A percentile compares a stretch with the other conserved stretches of the same genome.
These are phyloP conservation scores for Aspergillus fijiensis DNA, from an alignment of 2,329 filamentous ascomycete species.

Conservation along the genomic window DNA sequence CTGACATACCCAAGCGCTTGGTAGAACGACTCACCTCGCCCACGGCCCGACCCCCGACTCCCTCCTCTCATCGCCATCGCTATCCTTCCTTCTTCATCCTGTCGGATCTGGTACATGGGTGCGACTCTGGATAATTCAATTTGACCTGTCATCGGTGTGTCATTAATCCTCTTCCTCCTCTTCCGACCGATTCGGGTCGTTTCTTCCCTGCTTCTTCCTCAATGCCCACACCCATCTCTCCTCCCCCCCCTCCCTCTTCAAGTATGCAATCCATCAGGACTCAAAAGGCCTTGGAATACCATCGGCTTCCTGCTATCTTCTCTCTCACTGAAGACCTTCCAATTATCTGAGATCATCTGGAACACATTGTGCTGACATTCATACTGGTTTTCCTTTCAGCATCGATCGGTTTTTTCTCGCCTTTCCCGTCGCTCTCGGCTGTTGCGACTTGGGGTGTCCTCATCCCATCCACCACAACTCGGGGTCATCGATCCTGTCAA, in stretches of 20 bases:
- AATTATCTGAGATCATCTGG: constrained; percentile 17
- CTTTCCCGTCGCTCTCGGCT: constrained; percentile 35
- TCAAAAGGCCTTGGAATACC: constrained; percentile 22
- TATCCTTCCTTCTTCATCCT: constrained; percentile 18
- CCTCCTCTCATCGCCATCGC: constrained; percentile 24
- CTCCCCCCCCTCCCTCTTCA: constrained; percentile 12
- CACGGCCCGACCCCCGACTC: constrained; percentile 20
- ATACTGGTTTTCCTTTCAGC: constrained; percentile 24
- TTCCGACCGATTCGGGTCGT: constrained; percentile 34
- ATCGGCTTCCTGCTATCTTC: constrained; percentile 20
- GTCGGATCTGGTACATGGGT: constrained; percentile 24
- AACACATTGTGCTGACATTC: constrained; percentile 28
- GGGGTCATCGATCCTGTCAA: constrained; percentile 29
- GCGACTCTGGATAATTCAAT: constrained; percentile 32
- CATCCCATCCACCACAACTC: constrained; percentile 30
- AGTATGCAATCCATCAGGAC: constrained; percentile 32
- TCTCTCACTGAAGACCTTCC: constrained; percentile 16
- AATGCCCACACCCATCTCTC: constrained; percentile 7
- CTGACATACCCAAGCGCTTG: constrained; percentile 42
- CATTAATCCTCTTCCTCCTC: constrained; percentile 32
- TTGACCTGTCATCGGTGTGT: constrained; percentile 35
- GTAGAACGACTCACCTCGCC: constrained; percentile 31
- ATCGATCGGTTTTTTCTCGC: constrained; percentile 28
- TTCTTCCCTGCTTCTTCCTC: constrained; percentile 29
- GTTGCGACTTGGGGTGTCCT: constrained; percentile 34